Evolutionary conservation across 1,284 basidiomycete species (phyloP).

Genomic region (Malassezia globosa): DNA sequence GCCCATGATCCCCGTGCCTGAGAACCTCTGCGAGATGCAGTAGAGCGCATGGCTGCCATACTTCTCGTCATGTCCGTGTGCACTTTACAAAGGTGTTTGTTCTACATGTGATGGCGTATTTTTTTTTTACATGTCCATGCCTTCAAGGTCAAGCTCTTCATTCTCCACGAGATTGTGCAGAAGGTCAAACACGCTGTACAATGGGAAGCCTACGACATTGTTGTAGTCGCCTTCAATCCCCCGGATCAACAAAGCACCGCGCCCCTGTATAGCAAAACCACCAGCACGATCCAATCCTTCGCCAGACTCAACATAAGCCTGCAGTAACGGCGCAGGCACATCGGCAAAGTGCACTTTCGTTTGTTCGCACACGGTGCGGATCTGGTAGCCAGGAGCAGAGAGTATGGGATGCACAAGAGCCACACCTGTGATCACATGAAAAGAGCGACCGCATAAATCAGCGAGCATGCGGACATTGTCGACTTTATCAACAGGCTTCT

Average conservation of each 20-base stretch:
- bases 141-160: conserved; percentile 38
- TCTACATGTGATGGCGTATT: no score
- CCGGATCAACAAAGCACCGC: conserved; percentile 66
- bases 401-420: conserved; percentile 66
- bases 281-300: conserved; percentile 86
- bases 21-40: no score
- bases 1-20: no score
- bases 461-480: conserved; percentile 81
- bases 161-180: conserved; percentile 37
- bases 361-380: conserved; percentile 49
- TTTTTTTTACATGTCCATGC: neutral
- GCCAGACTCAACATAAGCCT: conserved; percentile 75
- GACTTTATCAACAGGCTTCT: conserved; percentile 69
- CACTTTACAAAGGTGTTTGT: no score
- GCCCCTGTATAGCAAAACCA: conserved; percentile 84
- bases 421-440: conserved; percentile 42
- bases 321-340: conserved; percentile 51
- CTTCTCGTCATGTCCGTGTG: conserved; percentile 7
- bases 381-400: conserved; percentile 70
- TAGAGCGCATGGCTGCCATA: no score
- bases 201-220: conserved; percentile 81
- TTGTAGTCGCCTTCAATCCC: conserved; percentile 83
- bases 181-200: conserved; percentile 24
- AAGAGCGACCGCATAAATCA: conserved; percentile 57
- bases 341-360: conserved; percentile 46